Conservation (phyloP, 73 alveolate genomes). For the Tetrahymena malaccensis region DNA sequence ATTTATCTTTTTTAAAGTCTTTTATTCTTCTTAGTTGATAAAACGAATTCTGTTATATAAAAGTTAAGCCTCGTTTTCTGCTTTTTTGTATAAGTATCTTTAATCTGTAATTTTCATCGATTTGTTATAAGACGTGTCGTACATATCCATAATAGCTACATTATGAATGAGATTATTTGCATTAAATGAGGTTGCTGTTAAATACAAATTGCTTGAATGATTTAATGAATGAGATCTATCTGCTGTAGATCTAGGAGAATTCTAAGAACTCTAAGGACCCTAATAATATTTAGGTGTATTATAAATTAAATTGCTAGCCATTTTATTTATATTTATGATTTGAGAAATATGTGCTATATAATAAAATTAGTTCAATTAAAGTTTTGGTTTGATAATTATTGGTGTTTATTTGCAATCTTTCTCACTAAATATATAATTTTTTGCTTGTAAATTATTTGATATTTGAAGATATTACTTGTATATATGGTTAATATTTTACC, state of each 20-base stretch:
- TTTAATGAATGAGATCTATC: background rate
- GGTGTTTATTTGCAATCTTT: background rate
- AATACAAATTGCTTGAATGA: background rate
- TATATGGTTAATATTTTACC: background rate
- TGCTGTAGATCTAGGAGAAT: background rate
- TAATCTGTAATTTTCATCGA: background rate
- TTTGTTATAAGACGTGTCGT: background rate
- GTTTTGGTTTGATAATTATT: background rate
- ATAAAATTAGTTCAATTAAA: background rate
- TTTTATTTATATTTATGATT: background rate
- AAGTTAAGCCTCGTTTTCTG: background rate
- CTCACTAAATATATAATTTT: no score
- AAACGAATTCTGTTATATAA: background rate
- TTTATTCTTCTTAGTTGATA: background rate
- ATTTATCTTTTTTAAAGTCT: background rate
- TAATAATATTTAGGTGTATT: background rate
- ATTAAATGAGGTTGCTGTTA: background rate
- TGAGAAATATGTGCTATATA: background rate
- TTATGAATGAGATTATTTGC: background rate
- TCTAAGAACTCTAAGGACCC: background rate
- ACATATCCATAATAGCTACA: background rate
- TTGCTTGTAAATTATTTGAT: background rate
- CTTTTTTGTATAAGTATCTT: background rate
- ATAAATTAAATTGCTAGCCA: background rate
- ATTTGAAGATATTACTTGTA: background rate